Evolutionary conservation across 2,329 filamentous ascomycete genomes (phyloP).

Genomic region (Zelopaecilomyces penicillatus): DNA sequence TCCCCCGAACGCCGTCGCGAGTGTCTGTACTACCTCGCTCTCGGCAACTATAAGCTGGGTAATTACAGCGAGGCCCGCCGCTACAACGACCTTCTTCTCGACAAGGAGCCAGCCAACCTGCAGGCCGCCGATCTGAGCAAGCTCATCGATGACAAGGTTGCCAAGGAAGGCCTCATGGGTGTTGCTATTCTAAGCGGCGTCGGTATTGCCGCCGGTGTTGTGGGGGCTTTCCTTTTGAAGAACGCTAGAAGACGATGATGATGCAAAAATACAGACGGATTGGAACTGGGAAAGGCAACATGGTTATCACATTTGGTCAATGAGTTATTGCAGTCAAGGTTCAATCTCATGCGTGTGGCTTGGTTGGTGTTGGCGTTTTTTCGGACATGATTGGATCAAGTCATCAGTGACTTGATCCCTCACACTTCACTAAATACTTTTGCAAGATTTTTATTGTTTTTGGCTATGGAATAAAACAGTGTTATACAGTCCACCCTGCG

Average conservation of each 20-base stretch:
- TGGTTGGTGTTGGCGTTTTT: background rate
- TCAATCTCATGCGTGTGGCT: background rate
- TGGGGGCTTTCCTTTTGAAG: conserved; percentile 79
- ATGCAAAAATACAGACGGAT: background rate
- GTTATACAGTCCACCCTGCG: too few species aligned
- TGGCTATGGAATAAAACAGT: background rate
- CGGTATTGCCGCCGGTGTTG: conserved; percentile 84
- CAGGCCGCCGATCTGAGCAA: conserved; percentile 80
- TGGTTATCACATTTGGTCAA: too few species aligned
- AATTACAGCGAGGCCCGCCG: conserved; percentile 92
- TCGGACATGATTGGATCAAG: background rate
- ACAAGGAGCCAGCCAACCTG: conserved; percentile 84
- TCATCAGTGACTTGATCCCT: background rate
- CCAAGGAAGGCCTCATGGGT: conserved; percentile 86
- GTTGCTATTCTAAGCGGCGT: conserved; percentile 92
- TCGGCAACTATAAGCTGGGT: conserved; percentile 96
- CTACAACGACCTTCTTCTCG: conserved; percentile 88
- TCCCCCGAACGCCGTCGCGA: conserved; percentile 89
- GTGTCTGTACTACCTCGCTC: conserved; percentile 94
- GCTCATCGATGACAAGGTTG: conserved; percentile 92
- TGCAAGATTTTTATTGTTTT: background rate
- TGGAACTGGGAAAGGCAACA: too few species aligned
- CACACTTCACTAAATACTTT: too few species aligned
- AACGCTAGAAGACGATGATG: conserved; percentile 55
- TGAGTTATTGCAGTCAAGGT: too few species aligned